A percentile compares a stretch with the other conserved stretches of the same genome.
phyloP scores from a whole-genome alignment of 1,284 basidiomycete species.

The Ceratobasidium sp. region DNA sequence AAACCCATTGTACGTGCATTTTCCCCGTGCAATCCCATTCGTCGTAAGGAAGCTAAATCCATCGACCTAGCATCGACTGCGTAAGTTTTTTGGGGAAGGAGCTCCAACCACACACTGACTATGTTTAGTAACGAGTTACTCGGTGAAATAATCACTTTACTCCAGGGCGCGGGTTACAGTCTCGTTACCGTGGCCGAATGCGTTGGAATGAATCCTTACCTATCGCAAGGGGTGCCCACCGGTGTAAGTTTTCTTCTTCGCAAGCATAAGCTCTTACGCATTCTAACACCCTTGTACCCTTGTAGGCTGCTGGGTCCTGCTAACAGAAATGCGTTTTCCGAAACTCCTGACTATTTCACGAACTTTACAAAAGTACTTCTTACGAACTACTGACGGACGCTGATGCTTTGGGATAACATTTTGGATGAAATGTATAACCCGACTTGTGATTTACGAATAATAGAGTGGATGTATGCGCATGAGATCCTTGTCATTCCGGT shows the following conservation, averaged over 20 bases:
- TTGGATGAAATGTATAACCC: too few relatives aligned
- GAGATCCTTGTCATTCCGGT: too few relatives aligned
- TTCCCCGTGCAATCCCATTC: not conserved
- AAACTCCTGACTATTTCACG: too few relatives aligned
- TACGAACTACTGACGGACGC: too few relatives aligned
- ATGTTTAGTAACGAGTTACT: conserved; percentile 20
- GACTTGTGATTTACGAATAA: too few relatives aligned
- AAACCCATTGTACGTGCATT: conserved; percentile 32
- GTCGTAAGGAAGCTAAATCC: not conserved
- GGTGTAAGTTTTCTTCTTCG: not conserved
- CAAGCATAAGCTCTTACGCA: not conserved
- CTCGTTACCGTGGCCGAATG: conserved; percentile 44
- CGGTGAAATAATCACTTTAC: conserved; percentile 3
- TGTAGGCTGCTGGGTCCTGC: too few relatives aligned
- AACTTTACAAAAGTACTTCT: too few relatives aligned
- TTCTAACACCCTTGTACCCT: not conserved
- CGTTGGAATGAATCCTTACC: conserved; percentile 39
- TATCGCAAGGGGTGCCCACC: conserved; percentile 6
- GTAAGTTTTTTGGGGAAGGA: not conserved
- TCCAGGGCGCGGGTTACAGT: conserved; percentile 30
- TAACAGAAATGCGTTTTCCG: too few relatives aligned
- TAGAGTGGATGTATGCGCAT: too few relatives aligned
- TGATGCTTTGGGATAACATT: too few relatives aligned
- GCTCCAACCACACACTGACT: not conserved
- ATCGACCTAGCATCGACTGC: conserved; percentile 19